Evolutionary conservation across 2,329 filamentous ascomycete species (phyloP).

Genomic region (Helotiales sp.): DNA sequence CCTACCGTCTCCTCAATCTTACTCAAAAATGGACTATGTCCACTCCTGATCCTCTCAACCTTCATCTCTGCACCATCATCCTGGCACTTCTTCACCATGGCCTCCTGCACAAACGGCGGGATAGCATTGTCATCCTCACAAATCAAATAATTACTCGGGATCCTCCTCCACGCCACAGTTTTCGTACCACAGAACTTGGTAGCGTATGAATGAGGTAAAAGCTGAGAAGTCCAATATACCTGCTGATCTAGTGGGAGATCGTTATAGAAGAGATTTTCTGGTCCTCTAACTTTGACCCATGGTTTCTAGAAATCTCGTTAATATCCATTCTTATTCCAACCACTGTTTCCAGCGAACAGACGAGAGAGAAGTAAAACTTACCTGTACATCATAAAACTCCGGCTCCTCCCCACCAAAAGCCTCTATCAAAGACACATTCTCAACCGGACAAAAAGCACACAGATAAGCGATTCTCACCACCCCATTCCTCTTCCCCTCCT

Average conservation of each 20-base stretch:
- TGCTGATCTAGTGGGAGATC: neutral
- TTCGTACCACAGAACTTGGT: slow-evolving; percentile 2
- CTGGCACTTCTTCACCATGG: slow-evolving; percentile 10
- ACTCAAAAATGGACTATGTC: slow-evolving; percentile 16
- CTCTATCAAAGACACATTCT: slow-evolving; percentile 10
- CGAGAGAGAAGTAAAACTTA: neutral
- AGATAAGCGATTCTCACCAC: slow-evolving; percentile 18
- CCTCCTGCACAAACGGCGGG: slow-evolving; percentile 10
- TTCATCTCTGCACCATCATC: slow-evolving; percentile 8
- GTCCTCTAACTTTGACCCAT: neutral
- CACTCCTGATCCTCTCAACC: slow-evolving; percentile 1
- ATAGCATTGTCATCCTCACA: slow-evolving; percentile 17
- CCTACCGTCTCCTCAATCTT: neutral
- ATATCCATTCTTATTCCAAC: neutral
- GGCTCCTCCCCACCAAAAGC: slow-evolving; percentile 3
- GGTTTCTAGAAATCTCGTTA: slow-evolving; percentile 4
- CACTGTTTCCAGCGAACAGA: neutral
- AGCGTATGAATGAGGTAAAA: slow-evolving; percentile 13
- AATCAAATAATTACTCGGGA: slow-evolving; percentile 15
- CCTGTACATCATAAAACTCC: slow-evolving; percentile 5
- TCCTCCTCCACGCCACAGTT: slow-evolving; percentile 6
- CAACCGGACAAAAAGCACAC: slow-evolving; percentile 10
- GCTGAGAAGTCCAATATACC: slow-evolving; percentile 1
- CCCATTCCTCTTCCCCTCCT: slow-evolving; percentile 40
- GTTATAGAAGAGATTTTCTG: slow-evolving; percentile 6